These are phyloP conservation scores for Daldinia loculata DNA, from an alignment of 495 filamentous ascomycete species.

Conservation along the genomic window DNA sequence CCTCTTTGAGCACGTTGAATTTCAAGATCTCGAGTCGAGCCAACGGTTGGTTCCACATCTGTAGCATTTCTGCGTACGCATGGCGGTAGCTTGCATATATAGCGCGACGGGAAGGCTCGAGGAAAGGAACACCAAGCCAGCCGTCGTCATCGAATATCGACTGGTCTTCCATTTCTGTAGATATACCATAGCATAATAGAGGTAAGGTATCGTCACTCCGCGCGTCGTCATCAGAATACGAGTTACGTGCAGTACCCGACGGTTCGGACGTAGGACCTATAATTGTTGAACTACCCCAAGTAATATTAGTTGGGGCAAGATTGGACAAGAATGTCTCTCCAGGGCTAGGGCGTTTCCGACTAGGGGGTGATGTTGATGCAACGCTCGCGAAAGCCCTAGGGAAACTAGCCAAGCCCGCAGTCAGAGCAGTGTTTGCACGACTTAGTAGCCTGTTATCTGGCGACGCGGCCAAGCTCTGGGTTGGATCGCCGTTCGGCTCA, in stretches of 20 bases:
- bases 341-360: slow-evolving; percentile 72
- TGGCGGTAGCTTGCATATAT: slow-evolving; percentile 76
- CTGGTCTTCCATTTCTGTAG: slow-evolving; percentile 76
- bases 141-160: slow-evolving; percentile 80
- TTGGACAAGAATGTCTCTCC: slow-evolving; percentile 71
- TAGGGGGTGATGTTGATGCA: slow-evolving; percentile 76
- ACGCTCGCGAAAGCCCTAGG: slow-evolving; percentile 76
- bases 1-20: slow-evolving; percentile 70
- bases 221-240: slow-evolving; percentile 57
- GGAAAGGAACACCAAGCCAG: slow-evolving; percentile 70
- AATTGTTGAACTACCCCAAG: slow-evolving; percentile 72
- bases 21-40: slow-evolving; percentile 84
- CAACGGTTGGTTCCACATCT: slow-evolving; percentile 80
- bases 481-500: slow-evolving; percentile 49
- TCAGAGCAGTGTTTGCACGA: slow-evolving; percentile 65
- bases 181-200: slow-evolving; percentile 61
- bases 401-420: slow-evolving; percentile 72
- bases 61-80: slow-evolving; percentile 82
- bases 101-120: slow-evolving; percentile 68
- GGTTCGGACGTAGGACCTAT: slow-evolving; percentile 59
- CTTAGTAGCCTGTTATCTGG: slow-evolving; percentile 66
- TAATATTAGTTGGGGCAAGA: slow-evolving; percentile 65
- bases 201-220: slow-evolving; percentile 52
- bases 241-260: slow-evolving; percentile 53
- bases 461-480: slow-evolving; percentile 75